Conservation (phyloP, 2,329 filamentous ascomycete species). For the Rhynchosporium graminicola region DNA sequence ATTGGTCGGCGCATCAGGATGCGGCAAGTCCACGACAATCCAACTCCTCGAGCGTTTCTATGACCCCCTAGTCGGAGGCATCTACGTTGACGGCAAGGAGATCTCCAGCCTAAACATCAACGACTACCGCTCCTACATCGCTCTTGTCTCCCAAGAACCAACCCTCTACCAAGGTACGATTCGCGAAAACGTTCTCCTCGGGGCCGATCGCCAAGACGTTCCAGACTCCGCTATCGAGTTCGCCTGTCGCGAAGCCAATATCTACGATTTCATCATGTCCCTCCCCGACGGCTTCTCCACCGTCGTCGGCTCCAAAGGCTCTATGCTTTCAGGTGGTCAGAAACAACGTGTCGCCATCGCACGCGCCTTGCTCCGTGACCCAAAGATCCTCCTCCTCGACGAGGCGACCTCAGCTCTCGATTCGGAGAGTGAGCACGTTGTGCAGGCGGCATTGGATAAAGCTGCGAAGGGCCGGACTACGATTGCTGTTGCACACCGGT, state of each 20-base stretch:
- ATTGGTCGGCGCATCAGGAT: conserved; percentile 90
- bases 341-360: conserved; percentile 93
- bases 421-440: conserved; percentile 75
- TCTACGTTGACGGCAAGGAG: conserved; percentile 81
- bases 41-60: conserved; percentile 93
- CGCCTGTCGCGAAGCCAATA: conserved; percentile 87
- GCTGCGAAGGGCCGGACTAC: conserved; percentile 85
- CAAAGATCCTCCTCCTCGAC: conserved; percentile 81
- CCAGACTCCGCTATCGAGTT: conserved; percentile 71
- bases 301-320: conserved; percentile 82
- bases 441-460: conserved; percentile 77
- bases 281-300: conserved; percentile 85
- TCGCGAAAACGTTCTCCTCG: conserved; percentile 84
- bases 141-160: conserved; percentile 91
- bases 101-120: conserved; percentile 81
- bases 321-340: conserved; percentile 84
- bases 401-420: conserved; percentile 80
- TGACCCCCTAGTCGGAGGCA: conserved; percentile 76
- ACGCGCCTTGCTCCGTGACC: conserved; percentile 84
- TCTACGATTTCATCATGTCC: conserved; percentile 87
- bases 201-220: conserved; percentile 65
- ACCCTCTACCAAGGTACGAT: conserved; percentile 93
- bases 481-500: conserved; percentile 88
- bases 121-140: conserved; percentile 79
- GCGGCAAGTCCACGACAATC: conserved; percentile 93